These are phyloP conservation scores for Isabelozyma rhagii DNA, from an alignment of 805 yeast genomes.

Conservation along the genomic window DNA sequence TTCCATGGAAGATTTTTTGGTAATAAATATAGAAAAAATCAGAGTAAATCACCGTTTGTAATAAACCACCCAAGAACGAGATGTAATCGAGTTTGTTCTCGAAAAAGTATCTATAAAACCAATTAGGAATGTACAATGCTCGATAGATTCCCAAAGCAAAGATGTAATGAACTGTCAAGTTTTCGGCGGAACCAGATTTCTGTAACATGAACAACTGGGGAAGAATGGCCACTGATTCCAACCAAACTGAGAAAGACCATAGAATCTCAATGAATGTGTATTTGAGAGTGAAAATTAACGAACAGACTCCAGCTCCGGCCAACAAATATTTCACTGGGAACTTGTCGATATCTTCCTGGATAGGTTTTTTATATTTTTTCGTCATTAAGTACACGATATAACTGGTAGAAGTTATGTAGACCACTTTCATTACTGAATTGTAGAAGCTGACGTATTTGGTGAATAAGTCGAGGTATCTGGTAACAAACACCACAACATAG, in stretches of 20 bases:
- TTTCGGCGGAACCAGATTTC: slow-evolving; percentile 82
- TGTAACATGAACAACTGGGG: slow-evolving; percentile 93
- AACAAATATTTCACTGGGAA: slow-evolving; percentile 73
- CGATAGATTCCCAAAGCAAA: slow-evolving; percentile 91
- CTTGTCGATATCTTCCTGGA: slow-evolving; percentile 60
- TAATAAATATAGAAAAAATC: slow-evolving; percentile 95
- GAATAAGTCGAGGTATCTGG: slow-evolving; percentile 41
- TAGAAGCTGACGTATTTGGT: slow-evolving; percentile 62
- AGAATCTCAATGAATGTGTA: slow-evolving; percentile 60
- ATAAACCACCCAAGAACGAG: slow-evolving; percentile 72
- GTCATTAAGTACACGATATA: slow-evolving; percentile 75
- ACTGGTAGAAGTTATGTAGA: slow-evolving; percentile 71
- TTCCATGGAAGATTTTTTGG: slow-evolving; percentile 69
- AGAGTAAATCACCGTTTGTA: slow-evolving; percentile 86
- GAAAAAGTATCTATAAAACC: slow-evolving; percentile 80
- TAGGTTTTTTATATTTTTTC: slow-evolving; percentile 54
- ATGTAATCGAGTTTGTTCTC: slow-evolving; percentile 67
- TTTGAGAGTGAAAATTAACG: slow-evolving; percentile 63
- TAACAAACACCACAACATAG: slow-evolving; percentile 47
- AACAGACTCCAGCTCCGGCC: slow-evolving; percentile 52
- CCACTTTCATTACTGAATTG: slow-evolving; percentile 75
- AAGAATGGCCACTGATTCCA: slow-evolving; percentile 85
- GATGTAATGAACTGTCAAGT: slow-evolving; percentile 86
- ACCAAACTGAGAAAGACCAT: slow-evolving; percentile 92
- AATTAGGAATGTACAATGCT: slow-evolving; percentile 86